phyloP scores from a whole-genome alignment of 139 green algal species.

The Parachlorella kessleri region DNA sequence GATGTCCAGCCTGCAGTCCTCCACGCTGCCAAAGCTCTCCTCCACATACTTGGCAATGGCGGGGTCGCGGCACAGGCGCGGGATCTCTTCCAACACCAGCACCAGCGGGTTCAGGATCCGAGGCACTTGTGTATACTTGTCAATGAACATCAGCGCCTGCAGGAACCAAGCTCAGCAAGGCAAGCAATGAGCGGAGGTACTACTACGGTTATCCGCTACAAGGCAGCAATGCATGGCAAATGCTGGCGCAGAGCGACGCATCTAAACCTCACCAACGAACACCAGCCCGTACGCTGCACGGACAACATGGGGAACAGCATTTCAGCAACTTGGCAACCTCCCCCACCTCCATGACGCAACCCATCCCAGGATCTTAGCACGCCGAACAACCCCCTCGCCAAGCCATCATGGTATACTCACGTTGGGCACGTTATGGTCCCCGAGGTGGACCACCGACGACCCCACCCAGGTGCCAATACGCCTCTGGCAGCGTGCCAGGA shows the following conservation, averaged over 20 bases:
- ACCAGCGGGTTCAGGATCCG: constrained; percentile 93
- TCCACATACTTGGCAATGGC: constrained; percentile 59
- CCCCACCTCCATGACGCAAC: too few relatives aligned
- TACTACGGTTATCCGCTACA: too few relatives aligned
- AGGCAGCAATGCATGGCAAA: too few relatives aligned
- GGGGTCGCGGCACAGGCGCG: constrained; percentile 60
- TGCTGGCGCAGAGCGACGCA: too few relatives aligned
- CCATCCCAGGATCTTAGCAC: too few relatives aligned
- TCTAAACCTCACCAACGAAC: too few relatives aligned
- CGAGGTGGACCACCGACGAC: constrained; percentile 90
- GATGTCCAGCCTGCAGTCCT: constrained; percentile 73
- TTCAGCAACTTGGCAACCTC: too few relatives aligned
- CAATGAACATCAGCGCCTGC: constrained; percentile 88
- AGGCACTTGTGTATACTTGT: constrained; percentile 97
- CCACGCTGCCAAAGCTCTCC: constrained; percentile 62
- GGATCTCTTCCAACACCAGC: constrained; percentile 83
- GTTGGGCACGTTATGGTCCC: constrained; percentile 96
- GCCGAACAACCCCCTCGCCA: too few relatives aligned
- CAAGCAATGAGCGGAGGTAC: too few relatives aligned
- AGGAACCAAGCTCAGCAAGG: too few relatives aligned
- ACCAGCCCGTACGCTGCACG: too few relatives aligned
- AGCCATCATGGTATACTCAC: constrained; percentile 26
- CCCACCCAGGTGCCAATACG: constrained; percentile 91
- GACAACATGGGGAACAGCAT: too few relatives aligned
- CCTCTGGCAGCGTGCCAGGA: constrained; percentile 79